Base-by-base conservation (phyloP, 2,329 filamentous ascomycete genomes). In the Coniella lustricola region DNA sequence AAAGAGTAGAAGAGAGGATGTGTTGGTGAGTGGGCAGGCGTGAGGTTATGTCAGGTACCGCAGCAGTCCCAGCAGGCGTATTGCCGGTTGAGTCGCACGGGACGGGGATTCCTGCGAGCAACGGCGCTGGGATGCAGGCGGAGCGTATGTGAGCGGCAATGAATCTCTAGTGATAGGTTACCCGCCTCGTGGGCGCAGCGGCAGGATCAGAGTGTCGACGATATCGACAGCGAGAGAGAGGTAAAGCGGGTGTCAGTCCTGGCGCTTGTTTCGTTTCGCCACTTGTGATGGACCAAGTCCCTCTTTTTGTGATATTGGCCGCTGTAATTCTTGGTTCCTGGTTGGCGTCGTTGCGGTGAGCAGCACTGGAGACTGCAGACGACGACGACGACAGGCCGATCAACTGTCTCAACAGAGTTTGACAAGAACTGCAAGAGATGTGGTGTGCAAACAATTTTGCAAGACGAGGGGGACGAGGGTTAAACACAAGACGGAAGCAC, bases 261-360 rank as follows among this genome's bases (percentile, higher is more conserved):
- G n/a, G 65, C 65, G 66, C 65, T 67, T 67, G 63, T 62, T 48
- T 67, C 67, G 63, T 62, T 48, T 59, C 60, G 62, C 61, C 60
- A 60, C 54, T 12, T n/a, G n/a, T n/a, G n/a, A n/a, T n/a, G n/a
- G n/a, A n/a, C n/a, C 22, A 56, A 54, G 56, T 38, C 25, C 25
- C 10, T 10, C 10, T 43, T 57, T 33, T 53, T 44, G 40, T 39
- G n/a, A n/a, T n/a, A n/a, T n/a, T n/a, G n/a, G n/a, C n/a, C n/a
- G n/a, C n/a, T n/a, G n/a, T n/a, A n/a, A n/a, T 38, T 7, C n/a
- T 22, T 25, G 38, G 3, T 40, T n/a, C n/a, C n/a, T n/a, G n/a
- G 41, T 22, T 32, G 44, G 40, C 45, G 22, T 13, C 29, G 36
- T 34, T 44, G 49, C 40, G 41, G 35, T 29, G 25, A n/a, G n/a